phyloP scores from a whole-genome alignment of 805 yeast genomes.

The Jamesozyma piceae region DNA sequence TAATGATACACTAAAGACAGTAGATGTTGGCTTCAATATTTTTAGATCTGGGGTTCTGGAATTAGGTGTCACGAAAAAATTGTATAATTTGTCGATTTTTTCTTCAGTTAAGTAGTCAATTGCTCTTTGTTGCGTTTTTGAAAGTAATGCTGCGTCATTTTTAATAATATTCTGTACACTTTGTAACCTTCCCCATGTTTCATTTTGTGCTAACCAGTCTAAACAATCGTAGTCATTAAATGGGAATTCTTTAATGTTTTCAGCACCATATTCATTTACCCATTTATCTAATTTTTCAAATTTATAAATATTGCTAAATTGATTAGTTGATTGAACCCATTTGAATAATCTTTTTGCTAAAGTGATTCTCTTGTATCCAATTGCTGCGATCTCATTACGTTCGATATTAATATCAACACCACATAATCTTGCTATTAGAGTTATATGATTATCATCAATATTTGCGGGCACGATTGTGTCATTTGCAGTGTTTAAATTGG shows the following conservation, averaged over 20 bases:
- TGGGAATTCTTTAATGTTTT: constrained; percentile 15
- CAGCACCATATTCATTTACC: background rate
- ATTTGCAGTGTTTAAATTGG: background rate
- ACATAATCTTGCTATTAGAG: constrained; percentile 4
- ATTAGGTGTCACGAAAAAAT: constrained; percentile 5
- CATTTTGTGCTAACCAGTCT: constrained; percentile 21
- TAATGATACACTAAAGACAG: constrained; percentile 19
- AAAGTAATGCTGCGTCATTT: background rate
- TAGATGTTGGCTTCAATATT: constrained; percentile 1
- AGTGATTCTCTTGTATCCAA: constrained; percentile 21
- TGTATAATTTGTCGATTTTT: constrained; percentile 13
- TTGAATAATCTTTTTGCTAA: constrained; percentile 20
- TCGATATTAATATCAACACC: constrained; percentile 7
- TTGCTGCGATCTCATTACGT: constrained; percentile 16
- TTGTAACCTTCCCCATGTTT: constrained; percentile 22
- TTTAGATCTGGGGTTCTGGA: background rate
- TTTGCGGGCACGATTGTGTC: background rate
- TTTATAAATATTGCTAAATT: background rate
- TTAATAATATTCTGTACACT: background rate
- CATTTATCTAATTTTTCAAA: background rate
- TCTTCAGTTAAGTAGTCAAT: constrained; percentile 5
- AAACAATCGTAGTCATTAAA: constrained; percentile 20
- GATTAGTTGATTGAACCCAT: constrained; percentile 14
- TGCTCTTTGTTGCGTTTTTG: background rate
- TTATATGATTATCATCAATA: background rate